These are phyloP conservation scores for Phialemonium atrogriseum DNA, from an alignment of 2,329 filamentous ascomycete species.

Conservation along the genomic window DNA sequence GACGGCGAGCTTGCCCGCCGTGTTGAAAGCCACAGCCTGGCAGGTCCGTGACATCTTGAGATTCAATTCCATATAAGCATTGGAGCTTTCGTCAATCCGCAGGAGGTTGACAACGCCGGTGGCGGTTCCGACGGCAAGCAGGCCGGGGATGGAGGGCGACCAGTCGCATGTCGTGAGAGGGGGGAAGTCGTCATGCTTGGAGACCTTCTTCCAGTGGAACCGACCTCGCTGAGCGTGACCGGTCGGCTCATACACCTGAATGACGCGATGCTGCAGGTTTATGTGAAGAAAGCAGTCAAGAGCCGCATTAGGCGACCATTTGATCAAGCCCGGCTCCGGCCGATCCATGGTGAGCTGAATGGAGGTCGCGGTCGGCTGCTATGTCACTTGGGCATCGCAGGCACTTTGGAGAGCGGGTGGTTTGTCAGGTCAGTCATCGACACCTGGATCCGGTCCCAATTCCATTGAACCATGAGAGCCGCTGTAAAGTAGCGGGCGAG, in stretches of 20 bases:
- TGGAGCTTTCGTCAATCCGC: constrained; percentile 62
- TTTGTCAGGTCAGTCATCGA: neutral
- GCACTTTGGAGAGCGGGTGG: neutral
- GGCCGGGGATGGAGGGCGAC: constrained; percentile 52
- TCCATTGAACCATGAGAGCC: too few species aligned
- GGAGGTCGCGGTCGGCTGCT: neutral
- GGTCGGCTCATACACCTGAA: constrained; percentile 55
- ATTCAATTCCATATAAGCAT: constrained; percentile 55
- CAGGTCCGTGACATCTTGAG: constrained; percentile 71
- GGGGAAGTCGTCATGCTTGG: constrained; percentile 55
- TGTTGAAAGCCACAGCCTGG: constrained; percentile 75
- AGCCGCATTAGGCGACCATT: constrained; percentile 54
- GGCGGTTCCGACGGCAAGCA: constrained; percentile 68
- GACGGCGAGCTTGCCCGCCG: constrained; percentile 62
- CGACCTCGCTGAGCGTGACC: constrained; percentile 47
- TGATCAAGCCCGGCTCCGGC: constrained; percentile 54
- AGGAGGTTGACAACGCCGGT: constrained; percentile 69
- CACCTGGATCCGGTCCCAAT: too few species aligned
- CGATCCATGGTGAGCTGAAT: constrained; percentile 38
- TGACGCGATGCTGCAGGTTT: constrained; percentile 54
- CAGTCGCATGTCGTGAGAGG: constrained; percentile 59
- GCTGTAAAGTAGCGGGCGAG: too few species aligned
- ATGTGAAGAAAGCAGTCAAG: constrained; percentile 56
- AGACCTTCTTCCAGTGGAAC: constrained; percentile 50
- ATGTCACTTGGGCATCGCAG: neutral